These are phyloP conservation scores for Macadamia tetraphylla DNA, from an alignment of 164 flowering plant species.

Conservation along the genomic window DNA sequence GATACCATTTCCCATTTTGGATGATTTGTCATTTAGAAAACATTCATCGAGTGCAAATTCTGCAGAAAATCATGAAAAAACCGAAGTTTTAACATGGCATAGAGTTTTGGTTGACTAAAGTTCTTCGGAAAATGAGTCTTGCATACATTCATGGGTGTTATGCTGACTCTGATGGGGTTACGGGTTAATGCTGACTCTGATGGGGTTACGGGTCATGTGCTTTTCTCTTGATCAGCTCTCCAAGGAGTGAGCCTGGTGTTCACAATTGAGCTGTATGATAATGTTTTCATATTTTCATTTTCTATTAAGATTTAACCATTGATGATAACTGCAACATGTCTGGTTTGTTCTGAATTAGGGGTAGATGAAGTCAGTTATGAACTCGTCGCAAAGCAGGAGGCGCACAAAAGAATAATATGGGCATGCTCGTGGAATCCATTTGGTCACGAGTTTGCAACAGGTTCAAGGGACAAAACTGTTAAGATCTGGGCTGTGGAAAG, in stretches of 20 bases:
- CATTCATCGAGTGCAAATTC: too few species aligned
- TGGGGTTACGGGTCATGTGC: background rate
- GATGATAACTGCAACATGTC: background rate
- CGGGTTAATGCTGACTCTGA: background rate
- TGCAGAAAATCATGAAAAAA: background rate
- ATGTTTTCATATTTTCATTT: background rate
- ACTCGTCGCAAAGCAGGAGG: slow-evolving; percentile 71
- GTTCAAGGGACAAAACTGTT: slow-evolving; percentile 91
- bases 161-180: background rate
- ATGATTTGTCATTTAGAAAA: too few species aligned
- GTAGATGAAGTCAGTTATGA: slow-evolving; percentile 40
- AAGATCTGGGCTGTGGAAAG: slow-evolving; percentile 75
- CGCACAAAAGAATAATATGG: slow-evolving; percentile 97
- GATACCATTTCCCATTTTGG: too few species aligned
- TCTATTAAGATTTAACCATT: background rate
- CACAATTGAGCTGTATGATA: too few species aligned
- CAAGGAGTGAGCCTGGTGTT: background rate
- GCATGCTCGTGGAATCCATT: slow-evolving; percentile 93
- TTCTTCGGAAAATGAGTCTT: too few species aligned
- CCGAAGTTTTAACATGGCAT: background rate
- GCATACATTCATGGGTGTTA: too few species aligned
- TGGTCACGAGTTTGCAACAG: slow-evolving; percentile 86
- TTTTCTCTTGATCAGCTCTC: background rate
- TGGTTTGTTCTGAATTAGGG: slow-evolving; percentile 20
- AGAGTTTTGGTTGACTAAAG: too few species aligned